Evolutionary conservation across 73 alveolate genomes (phyloP), one percentile per base, ranked within the genome.

Genomic region (Durusdinium trenchii): DNA sequence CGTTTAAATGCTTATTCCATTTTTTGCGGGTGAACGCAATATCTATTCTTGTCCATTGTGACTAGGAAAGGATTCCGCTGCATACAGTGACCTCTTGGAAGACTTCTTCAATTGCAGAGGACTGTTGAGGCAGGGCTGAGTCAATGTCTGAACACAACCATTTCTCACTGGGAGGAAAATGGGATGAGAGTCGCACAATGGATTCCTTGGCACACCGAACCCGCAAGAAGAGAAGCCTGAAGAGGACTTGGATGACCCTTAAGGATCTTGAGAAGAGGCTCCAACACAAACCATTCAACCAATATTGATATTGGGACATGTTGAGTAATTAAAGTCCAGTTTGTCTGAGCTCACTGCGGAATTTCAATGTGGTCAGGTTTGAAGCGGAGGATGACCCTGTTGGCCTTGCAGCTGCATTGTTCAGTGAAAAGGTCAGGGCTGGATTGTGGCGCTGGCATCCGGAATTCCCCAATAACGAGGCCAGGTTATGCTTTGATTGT

Each of bases 1-100:
- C n/a, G n/a, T n/a, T n/a, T n/a, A n/a, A n/a, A n/a, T n/a, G n/a
- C n/a, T n/a, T n/a, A n/a, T n/a, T n/a, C n/a, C n/a, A n/a, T n/a
- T n/a, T n/a, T n/a, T n/a, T n/a, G n/a, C n/a, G n/a, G n/a, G n/a
- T n/a, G n/a, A n/a, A n/a, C n/a, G n/a, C n/a, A n/a, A n/a, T n/a
- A n/a, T n/a, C n/a, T n/a, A n/a, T n/a, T n/a, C n/a, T n/a, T n/a
- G n/a, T n/a, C n/a, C n/a, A n/a, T 57, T 23, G 23, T 57, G 69
- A 57, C 26, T 42, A 67, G 81, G 81, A 12, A 67, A 67, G 32
- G 81, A 67, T 28, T 20, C 12, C 6, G 81, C 81, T 16, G 81
- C 81, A n/a, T 67, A 20, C 81, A 67, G 81, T 28, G 81, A 67
- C 81, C 81, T 67, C 42, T 30, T 67, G 81, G 81, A 67, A 67